Conservation (phyloP, 768 basidiomycete genomes). For the Melanogaster broomeanus region DNA sequence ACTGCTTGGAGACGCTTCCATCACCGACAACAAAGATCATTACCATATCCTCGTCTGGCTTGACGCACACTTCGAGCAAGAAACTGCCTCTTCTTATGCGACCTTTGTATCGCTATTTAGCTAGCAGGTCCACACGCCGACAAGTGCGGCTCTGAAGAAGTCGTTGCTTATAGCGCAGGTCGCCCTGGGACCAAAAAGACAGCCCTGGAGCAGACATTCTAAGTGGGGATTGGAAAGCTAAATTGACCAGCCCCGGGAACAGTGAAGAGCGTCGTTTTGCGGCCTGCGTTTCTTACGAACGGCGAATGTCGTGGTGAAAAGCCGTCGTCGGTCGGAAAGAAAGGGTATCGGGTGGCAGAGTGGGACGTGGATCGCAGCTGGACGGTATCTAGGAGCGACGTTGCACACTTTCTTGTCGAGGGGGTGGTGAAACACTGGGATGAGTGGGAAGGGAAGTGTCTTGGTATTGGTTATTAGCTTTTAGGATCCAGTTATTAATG, state of each 20-base stretch:
- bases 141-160: constrained; percentile 60
- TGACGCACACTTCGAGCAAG: constrained; percentile 46
- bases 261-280: too few species aligned
- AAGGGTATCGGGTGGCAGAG: constrained; percentile 45
- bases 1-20: constrained; percentile 57
- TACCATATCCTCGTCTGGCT: constrained; percentile 52
- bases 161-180: constrained; percentile 49
- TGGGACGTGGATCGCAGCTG: constrained; percentile 43
- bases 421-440: constrained; percentile 48
- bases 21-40: constrained; percentile 49
- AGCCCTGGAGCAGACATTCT: too few species aligned
- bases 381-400: constrained; percentile 63
- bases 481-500: too few species aligned
- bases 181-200: constrained; percentile 23
- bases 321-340: background rate
- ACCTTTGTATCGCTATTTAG: constrained; percentile 47
- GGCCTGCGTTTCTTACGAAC: too few species aligned
- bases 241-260: too few species aligned
- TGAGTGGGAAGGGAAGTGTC: constrained; percentile 50
- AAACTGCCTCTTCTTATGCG: constrained; percentile 50
- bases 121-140: constrained; percentile 56
- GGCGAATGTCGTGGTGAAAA: too few species aligned
- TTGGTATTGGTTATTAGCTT: constrained; percentile 54
- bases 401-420: constrained; percentile 64
- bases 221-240: too few species aligned